These are phyloP conservation scores for Calonectria pauciramosa DNA, from an alignment of 2,329 filamentous ascomycete genomes.

Conservation along the genomic window DNA sequence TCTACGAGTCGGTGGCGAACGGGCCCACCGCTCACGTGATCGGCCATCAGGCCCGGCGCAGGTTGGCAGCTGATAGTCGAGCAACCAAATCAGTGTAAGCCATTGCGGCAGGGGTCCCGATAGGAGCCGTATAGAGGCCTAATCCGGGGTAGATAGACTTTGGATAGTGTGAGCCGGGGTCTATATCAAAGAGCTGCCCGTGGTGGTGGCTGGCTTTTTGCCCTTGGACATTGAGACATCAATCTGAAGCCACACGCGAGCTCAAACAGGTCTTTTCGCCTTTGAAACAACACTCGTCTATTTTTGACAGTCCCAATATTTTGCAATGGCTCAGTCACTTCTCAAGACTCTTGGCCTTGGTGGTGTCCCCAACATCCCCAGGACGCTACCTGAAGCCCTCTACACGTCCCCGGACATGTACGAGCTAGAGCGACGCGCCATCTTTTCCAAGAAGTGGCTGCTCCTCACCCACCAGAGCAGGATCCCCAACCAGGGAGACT, in stretches of 20 bases:
- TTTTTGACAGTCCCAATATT: not conserved
- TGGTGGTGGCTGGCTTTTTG: not conserved
- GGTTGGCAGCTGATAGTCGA: not conserved
- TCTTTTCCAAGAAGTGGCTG: conserved; percentile 70
- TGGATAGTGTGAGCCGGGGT: not conserved
- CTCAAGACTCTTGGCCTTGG: conserved; percentile 56
- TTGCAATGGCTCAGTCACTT: not conserved
- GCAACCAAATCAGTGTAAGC: not conserved
- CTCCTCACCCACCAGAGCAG: conserved; percentile 67
- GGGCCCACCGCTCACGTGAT: not conserved
- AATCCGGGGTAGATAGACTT: not conserved
- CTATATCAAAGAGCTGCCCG: conserved; percentile 9
- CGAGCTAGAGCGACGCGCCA: conserved; percentile 68
- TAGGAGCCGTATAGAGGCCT: not conserved
- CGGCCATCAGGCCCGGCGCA: not conserved
- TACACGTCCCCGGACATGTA: conserved; percentile 68
- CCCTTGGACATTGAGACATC: not conserved
- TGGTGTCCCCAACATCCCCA: conserved; percentile 37
- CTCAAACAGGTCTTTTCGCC: not conserved
- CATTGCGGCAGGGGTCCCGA: not conserved
- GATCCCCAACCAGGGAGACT: conserved; percentile 67
- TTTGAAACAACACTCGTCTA: not conserved
- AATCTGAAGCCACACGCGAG: not conserved
- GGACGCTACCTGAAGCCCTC: conserved; percentile 64
- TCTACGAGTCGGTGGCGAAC: not conserved